phyloP scores from a whole-genome alignment of 2,329 filamentous ascomycete species.

The Aspergillus sp. region DNA sequence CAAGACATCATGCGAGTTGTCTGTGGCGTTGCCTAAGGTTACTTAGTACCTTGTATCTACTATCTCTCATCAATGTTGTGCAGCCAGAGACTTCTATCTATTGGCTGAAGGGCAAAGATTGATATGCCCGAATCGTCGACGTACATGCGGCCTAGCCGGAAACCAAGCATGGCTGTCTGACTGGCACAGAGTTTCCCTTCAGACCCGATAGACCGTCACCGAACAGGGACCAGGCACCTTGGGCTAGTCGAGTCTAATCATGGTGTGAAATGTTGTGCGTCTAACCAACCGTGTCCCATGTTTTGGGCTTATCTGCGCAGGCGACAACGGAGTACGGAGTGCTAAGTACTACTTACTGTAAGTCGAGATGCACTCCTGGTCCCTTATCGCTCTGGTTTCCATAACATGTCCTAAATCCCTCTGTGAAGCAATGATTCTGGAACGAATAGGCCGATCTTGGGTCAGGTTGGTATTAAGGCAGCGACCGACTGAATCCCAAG shows the following conservation, averaged over 20 bases:
- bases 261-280: background rate
- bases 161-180: background rate
- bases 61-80: background rate
- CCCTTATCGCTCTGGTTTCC: background rate
- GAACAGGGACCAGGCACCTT: background rate
- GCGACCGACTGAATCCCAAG: background rate
- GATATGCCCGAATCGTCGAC: constrained; percentile 9
- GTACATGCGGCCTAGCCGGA: constrained; percentile 4
- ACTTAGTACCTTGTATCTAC: background rate
- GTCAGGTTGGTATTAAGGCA: background rate
- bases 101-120: background rate
- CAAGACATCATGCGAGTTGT: background rate
- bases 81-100: background rate
- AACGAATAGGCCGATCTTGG: background rate
- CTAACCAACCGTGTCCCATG: background rate
- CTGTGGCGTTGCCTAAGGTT: constrained; percentile 3
- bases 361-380: background rate
- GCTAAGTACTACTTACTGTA: background rate
- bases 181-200: background rate
- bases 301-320: background rate
- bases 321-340: background rate
- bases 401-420: background rate
- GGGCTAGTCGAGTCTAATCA: background rate
- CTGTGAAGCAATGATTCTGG: background rate
- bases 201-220: background rate